Evolutionary conservation across 179 eudicot genomes (phyloP).

Genomic region (Sideroxylon spinosum): DNA sequence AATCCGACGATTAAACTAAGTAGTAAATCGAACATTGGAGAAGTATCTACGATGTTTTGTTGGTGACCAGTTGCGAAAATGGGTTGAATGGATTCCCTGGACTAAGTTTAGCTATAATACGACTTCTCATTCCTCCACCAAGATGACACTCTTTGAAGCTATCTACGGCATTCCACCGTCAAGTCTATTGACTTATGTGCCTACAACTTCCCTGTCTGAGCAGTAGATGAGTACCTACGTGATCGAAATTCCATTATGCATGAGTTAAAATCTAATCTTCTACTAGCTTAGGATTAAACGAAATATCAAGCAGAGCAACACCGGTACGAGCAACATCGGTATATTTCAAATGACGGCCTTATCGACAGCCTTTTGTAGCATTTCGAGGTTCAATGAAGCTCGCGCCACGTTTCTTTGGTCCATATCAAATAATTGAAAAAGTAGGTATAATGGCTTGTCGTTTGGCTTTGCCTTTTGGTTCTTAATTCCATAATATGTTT

Average conservation of each 20-base stretch:
- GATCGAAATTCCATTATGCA: not conserved
- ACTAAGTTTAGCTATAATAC: slow-evolving; percentile 22
- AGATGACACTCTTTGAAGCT: slow-evolving; percentile 21
- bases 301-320: not conserved
- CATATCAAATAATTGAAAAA: not conserved
- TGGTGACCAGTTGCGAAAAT: slow-evolving; percentile 12
- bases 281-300: not conserved
- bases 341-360: not conserved
- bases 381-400: not conserved
- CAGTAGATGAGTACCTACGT: slow-evolving; percentile 15
- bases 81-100: slow-evolving; percentile 25
- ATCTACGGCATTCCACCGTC: slow-evolving; percentile 17
- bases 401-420: slow-evolving; percentile 12
- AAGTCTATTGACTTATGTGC: slow-evolving; percentile 11
- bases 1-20: slow-evolving; percentile 15
- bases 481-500: slow-evolving; percentile 10
- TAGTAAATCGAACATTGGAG: slow-evolving; percentile 12
- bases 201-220: slow-evolving; percentile 11
- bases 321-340: not conserved
- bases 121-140: slow-evolving; percentile 17
- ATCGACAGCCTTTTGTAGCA: not conserved
- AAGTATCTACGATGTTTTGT: slow-evolving; percentile 16
- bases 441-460: slow-evolving; percentile 8
- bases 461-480: not conserved
- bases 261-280: not conserved